Evolutionary conservation across 331 rosid species (phyloP).

Genomic region (Quercus tomentella): DNA sequence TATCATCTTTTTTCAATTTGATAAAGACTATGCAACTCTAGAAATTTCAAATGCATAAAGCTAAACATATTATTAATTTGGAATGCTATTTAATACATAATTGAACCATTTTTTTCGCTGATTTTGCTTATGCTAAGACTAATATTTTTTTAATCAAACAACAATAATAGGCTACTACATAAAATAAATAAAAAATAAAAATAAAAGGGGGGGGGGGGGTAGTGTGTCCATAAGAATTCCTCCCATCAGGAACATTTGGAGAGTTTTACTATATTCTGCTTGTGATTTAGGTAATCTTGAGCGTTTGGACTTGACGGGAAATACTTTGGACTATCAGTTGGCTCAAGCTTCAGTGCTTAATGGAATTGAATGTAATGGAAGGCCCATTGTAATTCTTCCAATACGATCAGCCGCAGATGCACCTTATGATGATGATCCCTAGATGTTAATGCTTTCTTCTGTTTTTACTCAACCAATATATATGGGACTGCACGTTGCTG

Average conservation of each 20-base stretch:
- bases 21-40: neutral
- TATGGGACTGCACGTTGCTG: neutral
- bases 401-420: constrained; percentile 22
- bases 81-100: neutral
- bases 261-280: neutral
- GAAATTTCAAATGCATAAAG: neutral
- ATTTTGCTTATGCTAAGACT: neutral
- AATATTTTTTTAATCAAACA: no score
- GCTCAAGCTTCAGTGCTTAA: constrained; percentile 33
- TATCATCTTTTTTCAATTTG: neutral
- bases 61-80: neutral
- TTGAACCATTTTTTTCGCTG: neutral
- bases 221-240: neutral
- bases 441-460: constrained; percentile 12
- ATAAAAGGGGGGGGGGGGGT: no score
- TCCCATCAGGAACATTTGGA: neutral
- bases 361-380: constrained; percentile 36
- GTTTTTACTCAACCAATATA: neutral
- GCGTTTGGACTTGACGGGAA: constrained; percentile 71
- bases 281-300: constrained; percentile 54
- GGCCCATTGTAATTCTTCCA: constrained; percentile 44
- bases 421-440: constrained; percentile 75
- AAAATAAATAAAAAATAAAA: no score
- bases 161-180: no score
- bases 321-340: constrained; percentile 45